A percentile compares a stretch with the other conserved stretches of the same genome.
Conservation (phyloP, 2,329 filamentous ascomycete species). For the Fusarium xylarioides region DNA sequence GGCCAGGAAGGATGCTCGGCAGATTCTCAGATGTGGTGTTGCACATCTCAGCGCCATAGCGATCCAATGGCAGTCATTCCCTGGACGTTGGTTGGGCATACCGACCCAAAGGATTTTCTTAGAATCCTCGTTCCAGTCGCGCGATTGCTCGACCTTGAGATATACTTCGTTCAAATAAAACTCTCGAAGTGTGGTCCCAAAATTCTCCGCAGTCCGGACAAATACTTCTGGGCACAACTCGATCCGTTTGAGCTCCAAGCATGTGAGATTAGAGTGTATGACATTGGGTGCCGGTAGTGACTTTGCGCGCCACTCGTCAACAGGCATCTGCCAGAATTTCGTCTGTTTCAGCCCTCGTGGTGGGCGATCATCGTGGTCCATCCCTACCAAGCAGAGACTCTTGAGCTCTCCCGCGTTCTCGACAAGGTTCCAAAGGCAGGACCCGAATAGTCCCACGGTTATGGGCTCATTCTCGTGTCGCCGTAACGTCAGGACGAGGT, state of each 20-base stretch:
- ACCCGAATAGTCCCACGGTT: slow-evolving; percentile 52
- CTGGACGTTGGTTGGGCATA: slow-evolving; percentile 53
- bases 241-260: slow-evolving; percentile 55
- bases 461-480: slow-evolving; percentile 52
- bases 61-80: slow-evolving; percentile 52
- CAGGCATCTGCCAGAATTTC: slow-evolving; percentile 47
- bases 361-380: slow-evolving; percentile 52
- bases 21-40: slow-evolving; percentile 50
- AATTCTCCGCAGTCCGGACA: slow-evolving; percentile 46
- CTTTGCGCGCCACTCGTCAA: slow-evolving; percentile 53
- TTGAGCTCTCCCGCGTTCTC: slow-evolving; percentile 55
- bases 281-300: slow-evolving; percentile 51
- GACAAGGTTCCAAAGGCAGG: slow-evolving; percentile 61
- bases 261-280: slow-evolving; percentile 50
- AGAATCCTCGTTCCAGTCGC: slow-evolving; percentile 46
- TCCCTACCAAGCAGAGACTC: slow-evolving; percentile 59
- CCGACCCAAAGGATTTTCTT: slow-evolving; percentile 56
- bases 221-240: slow-evolving; percentile 51
- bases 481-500: slow-evolving; percentile 58
- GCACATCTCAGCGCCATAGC: slow-evolving; percentile 53
- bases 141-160: slow-evolving; percentile 53
- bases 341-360: slow-evolving; percentile 51
- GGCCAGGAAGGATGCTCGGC: slow-evolving; percentile 55
- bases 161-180: slow-evolving; percentile 58
- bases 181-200: slow-evolving; percentile 53